These are phyloP conservation scores for Lomentospora prolificans DNA, from an alignment of 2,329 filamentous ascomycete genomes.

Conservation along the genomic window DNA sequence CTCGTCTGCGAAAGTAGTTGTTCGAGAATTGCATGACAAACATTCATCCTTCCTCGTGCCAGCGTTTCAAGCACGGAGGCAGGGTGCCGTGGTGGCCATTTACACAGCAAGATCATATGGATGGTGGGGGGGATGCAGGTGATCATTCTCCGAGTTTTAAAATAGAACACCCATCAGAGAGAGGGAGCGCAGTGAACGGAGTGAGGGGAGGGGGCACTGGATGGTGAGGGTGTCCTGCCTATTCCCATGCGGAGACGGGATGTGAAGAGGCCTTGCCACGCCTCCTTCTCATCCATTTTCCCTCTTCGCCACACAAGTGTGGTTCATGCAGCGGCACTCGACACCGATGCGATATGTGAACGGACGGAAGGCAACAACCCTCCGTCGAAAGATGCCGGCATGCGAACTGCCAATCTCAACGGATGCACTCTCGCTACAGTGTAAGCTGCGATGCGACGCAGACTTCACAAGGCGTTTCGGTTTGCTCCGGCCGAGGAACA, in stretches of 20 bases:
- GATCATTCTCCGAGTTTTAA: conserved; percentile 1
- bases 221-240: not conserved
- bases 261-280: no score
- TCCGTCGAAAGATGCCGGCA: not conserved
- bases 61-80: not conserved
- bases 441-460: not conserved
- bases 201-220: not conserved
- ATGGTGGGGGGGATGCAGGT: not conserved
- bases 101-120: not conserved
- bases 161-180: not conserved
- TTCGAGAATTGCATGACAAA: no score
- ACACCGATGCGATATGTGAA: not conserved
- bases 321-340: not conserved
- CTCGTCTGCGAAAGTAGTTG: no score
- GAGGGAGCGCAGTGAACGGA: not conserved
- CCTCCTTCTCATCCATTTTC: no score
- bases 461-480: not conserved
- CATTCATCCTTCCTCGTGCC: not conserved
- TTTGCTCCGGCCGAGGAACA: not conserved
- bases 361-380: not conserved
- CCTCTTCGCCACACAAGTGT: no score
- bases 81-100: not conserved
- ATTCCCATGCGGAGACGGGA: no score
- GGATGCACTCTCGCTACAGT: not conserved
- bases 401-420: not conserved